Conservation (phyloP, 2,329 filamentous ascomycete genomes). For the Penicillium griseofulvum region DNA sequence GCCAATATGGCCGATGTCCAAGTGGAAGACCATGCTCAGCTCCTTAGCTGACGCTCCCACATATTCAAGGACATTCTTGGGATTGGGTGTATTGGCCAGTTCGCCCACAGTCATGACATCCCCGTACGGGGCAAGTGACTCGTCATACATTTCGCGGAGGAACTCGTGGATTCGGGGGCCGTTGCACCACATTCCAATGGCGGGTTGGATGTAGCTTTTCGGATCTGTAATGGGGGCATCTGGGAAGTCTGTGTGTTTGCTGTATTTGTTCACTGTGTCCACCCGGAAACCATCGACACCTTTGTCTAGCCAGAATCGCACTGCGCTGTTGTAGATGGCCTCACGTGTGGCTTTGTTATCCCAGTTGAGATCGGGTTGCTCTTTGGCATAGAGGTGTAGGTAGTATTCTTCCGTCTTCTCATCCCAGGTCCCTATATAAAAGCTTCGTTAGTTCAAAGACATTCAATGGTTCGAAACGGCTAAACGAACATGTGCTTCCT, state of each 20-base stretch:
- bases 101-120: constrained; percentile 69
- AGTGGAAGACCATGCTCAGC: constrained; percentile 66
- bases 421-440: constrained; percentile 56
- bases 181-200: constrained; percentile 60
- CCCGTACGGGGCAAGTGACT: constrained; percentile 55
- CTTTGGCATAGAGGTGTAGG: constrained; percentile 66
- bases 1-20: constrained; percentile 49
- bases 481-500: constrained; percentile 52
- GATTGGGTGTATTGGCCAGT: constrained; percentile 62
- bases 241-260: constrained; percentile 46
- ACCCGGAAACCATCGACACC: constrained; percentile 70
- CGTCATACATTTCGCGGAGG: constrained; percentile 62
- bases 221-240: constrained; percentile 57
- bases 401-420: constrained; percentile 68
- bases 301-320: constrained; percentile 71
- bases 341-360: constrained; percentile 62
- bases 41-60: constrained; percentile 59
- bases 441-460: background rate
- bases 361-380: constrained; percentile 79
- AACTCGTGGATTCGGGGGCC: constrained; percentile 69
- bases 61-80: constrained; percentile 57
- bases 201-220: constrained; percentile 51
- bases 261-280: constrained; percentile 66
- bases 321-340: constrained; percentile 65
- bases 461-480: background rate